Evolutionary conservation across 495 filamentous ascomycete species (phyloP), one percentile per base, ranked within the genome.

Genomic region (Niebla homalea): DNA sequence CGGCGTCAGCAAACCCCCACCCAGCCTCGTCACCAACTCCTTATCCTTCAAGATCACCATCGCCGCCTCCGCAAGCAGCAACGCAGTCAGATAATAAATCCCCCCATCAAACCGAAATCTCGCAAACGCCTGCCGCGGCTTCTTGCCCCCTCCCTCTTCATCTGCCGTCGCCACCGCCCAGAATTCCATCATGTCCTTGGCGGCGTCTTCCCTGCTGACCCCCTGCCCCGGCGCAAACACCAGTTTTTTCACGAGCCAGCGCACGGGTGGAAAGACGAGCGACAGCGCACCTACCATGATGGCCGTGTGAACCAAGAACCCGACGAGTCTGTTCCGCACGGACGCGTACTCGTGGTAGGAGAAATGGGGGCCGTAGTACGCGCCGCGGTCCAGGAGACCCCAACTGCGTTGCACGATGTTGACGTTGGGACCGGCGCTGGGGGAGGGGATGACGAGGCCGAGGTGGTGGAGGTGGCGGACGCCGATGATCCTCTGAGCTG

Each of bases 1-100:
- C n/a, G 88, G 74, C 1, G 88, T 95, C 18, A 88, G 78, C 21
- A 93, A 68, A 10, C 86, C 86, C 21, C 85, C 81, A 0, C 73
- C 68, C 1, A 85, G 69, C 18, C 75, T 67, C 54, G 72, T 71
- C 48, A 74, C 62, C 20, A 73, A 72, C 29, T 77, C 59, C 43
- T 80, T 77, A 26, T 85, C 76, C 21, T 78, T 67, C 15, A 93
- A 68, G 26, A 94, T 67, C 3, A 80, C 76, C 53, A 80, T 74
- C 1, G 85, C 88, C 5, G 79, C 87, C 62, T 89, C 76, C 1
- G 78, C 74, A 21, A 87, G 46, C 46, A 83, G 67, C 19, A 84
- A 35, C 0, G 77, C 87, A 3, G 86, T 93, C 32, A 87, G 61
- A 19, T 70, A 68, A 60, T 94, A 94, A 62, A 79, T 65, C 18